Evolutionary conservation across 805 yeast genomes (phyloP).

Genomic region (Candida fluviatilis): DNA sequence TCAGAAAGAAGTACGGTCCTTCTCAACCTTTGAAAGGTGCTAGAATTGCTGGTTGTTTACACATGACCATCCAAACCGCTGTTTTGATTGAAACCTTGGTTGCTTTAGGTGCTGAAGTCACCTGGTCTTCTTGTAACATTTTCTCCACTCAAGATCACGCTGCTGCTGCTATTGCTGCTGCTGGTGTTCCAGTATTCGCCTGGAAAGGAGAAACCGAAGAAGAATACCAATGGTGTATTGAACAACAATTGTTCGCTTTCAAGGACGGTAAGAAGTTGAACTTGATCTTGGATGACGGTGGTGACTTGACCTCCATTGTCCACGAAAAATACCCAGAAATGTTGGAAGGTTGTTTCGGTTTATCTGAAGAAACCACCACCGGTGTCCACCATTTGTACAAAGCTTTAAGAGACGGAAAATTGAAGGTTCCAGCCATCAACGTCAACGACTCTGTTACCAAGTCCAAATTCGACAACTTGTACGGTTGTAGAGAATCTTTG

Average conservation of each 20-base stretch:
- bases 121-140: constrained; percentile 99
- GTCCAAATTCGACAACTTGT: constrained; percentile 98
- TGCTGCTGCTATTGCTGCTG: constrained; percentile 99
- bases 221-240: constrained; percentile 98
- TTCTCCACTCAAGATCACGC: constrained; percentile 99
- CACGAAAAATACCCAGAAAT: constrained; percentile 98
- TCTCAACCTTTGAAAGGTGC: constrained; percentile 97
- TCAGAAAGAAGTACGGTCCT: constrained; percentile 86
- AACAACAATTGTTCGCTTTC: constrained; percentile 97
- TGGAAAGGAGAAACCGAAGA: constrained; percentile 99
- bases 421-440: constrained; percentile 98
- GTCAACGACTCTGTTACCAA: constrained; percentile 99
- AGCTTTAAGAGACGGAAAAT: constrained; percentile 80
- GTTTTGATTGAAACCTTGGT: constrained; percentile 95
- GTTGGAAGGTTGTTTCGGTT: constrained; percentile 91
- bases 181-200: constrained; percentile 99
- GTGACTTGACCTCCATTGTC: constrained; percentile 94
- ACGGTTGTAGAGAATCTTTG: constrained; percentile 99
- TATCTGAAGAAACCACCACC: constrained; percentile 98
- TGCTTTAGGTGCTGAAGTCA: constrained; percentile 98
- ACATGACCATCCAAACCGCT: constrained; percentile 99
- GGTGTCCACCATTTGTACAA: constrained; percentile 99
- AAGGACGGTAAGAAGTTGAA: constrained; percentile 92
- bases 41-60: constrained; percentile 97
- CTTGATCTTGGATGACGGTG: constrained; percentile 98